phyloP scores from a whole-genome alignment of 805 yeast genomes.

The Candida silvatica region DNA sequence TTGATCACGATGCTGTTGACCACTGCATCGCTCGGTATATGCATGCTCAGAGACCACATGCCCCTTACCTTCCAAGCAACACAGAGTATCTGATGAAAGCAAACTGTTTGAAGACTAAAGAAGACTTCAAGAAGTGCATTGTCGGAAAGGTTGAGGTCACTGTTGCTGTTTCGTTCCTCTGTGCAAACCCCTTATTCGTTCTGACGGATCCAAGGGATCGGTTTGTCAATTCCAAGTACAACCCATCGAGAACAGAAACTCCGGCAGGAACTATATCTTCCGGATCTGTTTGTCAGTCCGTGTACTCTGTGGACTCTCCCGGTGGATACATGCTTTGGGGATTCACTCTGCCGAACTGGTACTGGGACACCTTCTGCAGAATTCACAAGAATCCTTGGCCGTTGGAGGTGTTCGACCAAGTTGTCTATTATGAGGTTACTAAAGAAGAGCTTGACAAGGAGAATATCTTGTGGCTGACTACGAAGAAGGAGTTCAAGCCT shows the following conservation, averaged over 20 bases:
- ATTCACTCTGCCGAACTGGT: conserved; percentile 20
- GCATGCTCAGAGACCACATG: conserved; percentile 24
- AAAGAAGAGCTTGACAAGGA: conserved; percentile 20
- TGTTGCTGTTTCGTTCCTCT: conserved; percentile 22
- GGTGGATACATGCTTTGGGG: conserved; percentile 28
- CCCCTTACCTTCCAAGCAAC: conserved; percentile 23
- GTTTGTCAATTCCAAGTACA: conserved; percentile 21
- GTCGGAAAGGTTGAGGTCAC: conserved; percentile 19
- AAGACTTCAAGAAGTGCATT: conserved; percentile 17
- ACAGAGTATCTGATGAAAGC: conserved; percentile 20
- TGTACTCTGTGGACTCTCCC: conserved; percentile 24
- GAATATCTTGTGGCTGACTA: conserved; percentile 23
- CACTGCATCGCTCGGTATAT: conserved; percentile 20
- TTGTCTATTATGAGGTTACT: conserved; percentile 26
- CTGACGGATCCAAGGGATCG: conserved; percentile 24
- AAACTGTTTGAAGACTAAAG: conserved; percentile 16
- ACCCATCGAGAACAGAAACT: conserved; percentile 24
- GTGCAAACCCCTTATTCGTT: conserved; percentile 22
- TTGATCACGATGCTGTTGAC: conserved; percentile 18
- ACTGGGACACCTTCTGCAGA: conserved; percentile 27
- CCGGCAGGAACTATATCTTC: conserved; percentile 25
- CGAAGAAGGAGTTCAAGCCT: conserved; percentile 19
- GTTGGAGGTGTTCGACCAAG: conserved; percentile 24
- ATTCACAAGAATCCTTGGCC: conserved; percentile 24
- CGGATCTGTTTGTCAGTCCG: conserved; percentile 21